Evolutionary conservation across 2,329 filamentous ascomycete genomes (phyloP), one percentile per base, ranked within the genome.

Genomic region (Beauveria asiatica): DNA sequence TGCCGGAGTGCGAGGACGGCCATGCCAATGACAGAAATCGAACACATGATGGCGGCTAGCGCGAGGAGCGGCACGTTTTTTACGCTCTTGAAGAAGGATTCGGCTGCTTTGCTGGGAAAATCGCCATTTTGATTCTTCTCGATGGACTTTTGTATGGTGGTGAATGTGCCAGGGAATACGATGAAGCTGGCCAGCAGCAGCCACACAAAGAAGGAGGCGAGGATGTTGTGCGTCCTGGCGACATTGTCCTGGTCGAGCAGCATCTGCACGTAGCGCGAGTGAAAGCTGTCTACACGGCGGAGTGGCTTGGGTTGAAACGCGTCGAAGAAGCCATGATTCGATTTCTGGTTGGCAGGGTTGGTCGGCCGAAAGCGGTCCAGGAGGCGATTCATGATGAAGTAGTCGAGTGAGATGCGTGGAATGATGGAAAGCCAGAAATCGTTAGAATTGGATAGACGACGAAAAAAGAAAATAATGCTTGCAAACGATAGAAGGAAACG

Each of bases 131-230:
- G 61, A 39, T 65, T 64, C 53, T 59, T 59, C 46, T 67, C 67
- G 53, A 70, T 62, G 30, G 65, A 66, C 42, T 64, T 63, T 25
- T 66, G 61, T 49, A 78, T 68, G 37, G 71, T 75, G 42, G 76
- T 80, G 65, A 82, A 83, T 0, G 78, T 81, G 6, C 76, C 79
- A 0, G 80, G 79, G 41, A 81, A 75, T 46, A 82, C 72, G 17
- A 83, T 71, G 70, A 81, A 83, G 30, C 80, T 80, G 0, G 76
- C 76, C 1, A 83, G 74, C 3, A 83, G 72, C 50, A 80, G 71
- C 78, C 76, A 83, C 48, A 70, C 68, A 59, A 68, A 69, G 58
- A 66, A 65, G 33, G 69, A 63, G 53, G 76, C 75, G 21, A 79
- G 69, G 57, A 81, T 72, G 68, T 78, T 82, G 70, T 81, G 77